Conservation (phyloP, 2,329 filamentous ascomycete species). For the Gaeumannomyces sp. region DNA sequence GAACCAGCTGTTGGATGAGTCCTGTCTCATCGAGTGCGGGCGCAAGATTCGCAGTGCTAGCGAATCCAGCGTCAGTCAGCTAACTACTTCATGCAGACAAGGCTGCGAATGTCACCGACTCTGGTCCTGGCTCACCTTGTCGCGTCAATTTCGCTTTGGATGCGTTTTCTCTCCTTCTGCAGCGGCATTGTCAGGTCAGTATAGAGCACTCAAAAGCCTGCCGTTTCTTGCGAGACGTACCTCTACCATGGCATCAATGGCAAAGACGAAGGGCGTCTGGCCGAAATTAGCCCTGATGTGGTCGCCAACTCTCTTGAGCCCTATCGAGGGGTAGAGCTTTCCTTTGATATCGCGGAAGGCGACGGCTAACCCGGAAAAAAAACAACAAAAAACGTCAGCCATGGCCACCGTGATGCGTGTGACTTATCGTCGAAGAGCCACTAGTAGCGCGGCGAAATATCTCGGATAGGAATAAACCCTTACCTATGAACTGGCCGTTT, state of each 20-base stretch:
- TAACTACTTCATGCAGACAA: too few relatives aligned
- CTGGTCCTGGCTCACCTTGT: slow-evolving; percentile 29
- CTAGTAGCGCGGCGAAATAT: neutral
- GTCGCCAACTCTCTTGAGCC: slow-evolving; percentile 60
- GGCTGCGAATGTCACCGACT: too few relatives aligned
- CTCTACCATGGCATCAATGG: slow-evolving; percentile 82
- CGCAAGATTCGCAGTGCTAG: slow-evolving; percentile 53
- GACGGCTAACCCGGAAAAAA: slow-evolving; percentile 41
- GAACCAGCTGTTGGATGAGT: slow-evolving; percentile 74
- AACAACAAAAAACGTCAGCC: neutral
- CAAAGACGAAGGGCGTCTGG: slow-evolving; percentile 74
- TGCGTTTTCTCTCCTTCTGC: slow-evolving; percentile 53
- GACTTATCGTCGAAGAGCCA: neutral
- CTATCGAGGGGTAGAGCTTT: slow-evolving; percentile 60
- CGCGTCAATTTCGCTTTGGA: slow-evolving; percentile 53
- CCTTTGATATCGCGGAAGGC: slow-evolving; percentile 61
- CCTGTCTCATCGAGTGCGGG: slow-evolving; percentile 64
- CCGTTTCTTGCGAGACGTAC: slow-evolving; percentile 40
- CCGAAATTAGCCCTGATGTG: slow-evolving; percentile 61
- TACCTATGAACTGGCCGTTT: slow-evolving; percentile 53
- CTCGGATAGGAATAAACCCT: slow-evolving; percentile 16
- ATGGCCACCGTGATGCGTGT: neutral
- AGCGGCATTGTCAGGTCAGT: neutral
- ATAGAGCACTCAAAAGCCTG: neutral
- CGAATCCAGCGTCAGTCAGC: neutral